A percentile compares a stretch with the other conserved stretches of the same genome.
Evolutionary conservation across 208 protist species (phyloP).

Genomic region (Crithidia thermophila): DNA sequence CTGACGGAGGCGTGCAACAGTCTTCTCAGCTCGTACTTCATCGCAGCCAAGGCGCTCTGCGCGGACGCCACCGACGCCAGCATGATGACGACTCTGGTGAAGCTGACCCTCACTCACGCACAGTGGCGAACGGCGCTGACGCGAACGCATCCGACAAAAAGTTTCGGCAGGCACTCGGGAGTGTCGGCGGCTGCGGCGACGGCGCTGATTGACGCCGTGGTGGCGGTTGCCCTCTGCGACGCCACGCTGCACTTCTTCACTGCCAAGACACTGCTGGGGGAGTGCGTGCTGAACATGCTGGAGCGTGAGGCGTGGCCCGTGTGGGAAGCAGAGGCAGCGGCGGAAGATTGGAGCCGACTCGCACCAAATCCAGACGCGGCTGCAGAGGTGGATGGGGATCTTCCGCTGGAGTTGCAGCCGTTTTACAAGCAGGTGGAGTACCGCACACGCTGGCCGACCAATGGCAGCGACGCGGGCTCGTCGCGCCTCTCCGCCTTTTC

Average conservation of each 20-base stretch:
- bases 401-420: neutral
- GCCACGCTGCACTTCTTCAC: constrained; percentile 71
- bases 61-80: constrained; percentile 52
- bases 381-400: neutral
- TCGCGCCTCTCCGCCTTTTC: constrained; percentile 18
- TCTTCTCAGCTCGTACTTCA: constrained; percentile 75
- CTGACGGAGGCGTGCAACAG: constrained; percentile 49
- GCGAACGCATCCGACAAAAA: neutral
- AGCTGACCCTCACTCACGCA: constrained; percentile 70
- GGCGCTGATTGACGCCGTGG: constrained; percentile 76
- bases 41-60: constrained; percentile 60
- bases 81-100: constrained; percentile 79
- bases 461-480: neutral
- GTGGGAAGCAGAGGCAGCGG: constrained; percentile 5
- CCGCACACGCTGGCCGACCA: constrained; percentile 1
- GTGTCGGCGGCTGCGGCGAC: constrained; percentile 25
- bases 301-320: constrained; percentile 29
- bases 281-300: constrained; percentile 56
- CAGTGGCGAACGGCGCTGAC: constrained; percentile 40
- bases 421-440: constrained; percentile 10
- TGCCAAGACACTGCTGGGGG: constrained; percentile 56
- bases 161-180: neutral
- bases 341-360: too few relatives aligned
- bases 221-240: constrained; percentile 80
- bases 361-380: neutral